Evolutionary conservation across 352 stramenopile species (phyloP).

Genomic region (Globisporangium camurandrum): DNA sequence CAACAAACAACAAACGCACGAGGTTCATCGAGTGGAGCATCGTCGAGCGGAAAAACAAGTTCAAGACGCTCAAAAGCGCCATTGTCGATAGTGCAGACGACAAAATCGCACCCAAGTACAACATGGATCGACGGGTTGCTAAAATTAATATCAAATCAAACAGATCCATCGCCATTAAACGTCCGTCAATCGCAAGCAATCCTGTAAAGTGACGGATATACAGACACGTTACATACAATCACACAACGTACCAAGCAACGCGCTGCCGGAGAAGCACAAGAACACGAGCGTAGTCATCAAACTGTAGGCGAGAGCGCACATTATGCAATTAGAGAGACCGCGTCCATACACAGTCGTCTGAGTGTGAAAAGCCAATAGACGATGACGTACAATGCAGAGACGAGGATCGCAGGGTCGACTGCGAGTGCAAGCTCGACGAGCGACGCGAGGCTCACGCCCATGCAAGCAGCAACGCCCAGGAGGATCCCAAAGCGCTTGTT

Average conservation of each 20-base stretch:
- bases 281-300: slow-evolving; percentile 80
- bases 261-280: slow-evolving; percentile 76
- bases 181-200: no score
- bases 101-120: slow-evolving; percentile 80
- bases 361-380: background rate
- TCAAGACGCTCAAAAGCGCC: slow-evolving; percentile 38
- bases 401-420: slow-evolving; percentile 69
- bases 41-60: slow-evolving; percentile 56
- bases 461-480: slow-evolving; percentile 52
- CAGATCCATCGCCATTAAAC: no score
- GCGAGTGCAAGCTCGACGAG: slow-evolving; percentile 69
- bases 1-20: slow-evolving; percentile 30
- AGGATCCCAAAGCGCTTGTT: slow-evolving; percentile 59
- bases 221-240: no score
- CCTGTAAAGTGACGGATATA: background rate
- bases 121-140: slow-evolving; percentile 68
- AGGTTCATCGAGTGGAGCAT: slow-evolving; percentile 50
- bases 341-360: no score
- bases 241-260: slow-evolving; percentile 56
- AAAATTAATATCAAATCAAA: background rate
- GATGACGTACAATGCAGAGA: slow-evolving; percentile 71
- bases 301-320: slow-evolving; percentile 19
- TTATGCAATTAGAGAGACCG: no score
- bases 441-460: slow-evolving; percentile 63
- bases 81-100: slow-evolving; percentile 56